Evolutionary conservation across 192 early-diverging fungal genomes (phyloP).

Genomic region (Thoreauomyces humboldtii): DNA sequence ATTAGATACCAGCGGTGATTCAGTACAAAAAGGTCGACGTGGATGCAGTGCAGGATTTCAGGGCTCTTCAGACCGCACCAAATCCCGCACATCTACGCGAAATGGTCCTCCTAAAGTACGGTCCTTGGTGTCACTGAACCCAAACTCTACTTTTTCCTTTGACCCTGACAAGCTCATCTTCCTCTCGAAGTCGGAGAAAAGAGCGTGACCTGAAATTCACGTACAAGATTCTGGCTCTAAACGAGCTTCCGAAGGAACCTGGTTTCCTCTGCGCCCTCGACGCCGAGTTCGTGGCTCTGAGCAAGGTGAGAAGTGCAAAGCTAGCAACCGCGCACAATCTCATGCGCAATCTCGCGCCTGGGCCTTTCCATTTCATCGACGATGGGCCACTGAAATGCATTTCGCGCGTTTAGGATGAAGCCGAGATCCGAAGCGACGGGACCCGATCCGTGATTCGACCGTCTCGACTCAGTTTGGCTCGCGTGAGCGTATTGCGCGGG

Average conservation of each 20-base stretch:
- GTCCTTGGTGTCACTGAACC: too few species aligned
- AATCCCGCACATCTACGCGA: slow-evolving; percentile 55
- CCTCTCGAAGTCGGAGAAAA: slow-evolving; percentile 31
- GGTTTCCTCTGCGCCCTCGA: slow-evolving; percentile 82
- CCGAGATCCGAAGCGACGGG: slow-evolving; percentile 90
- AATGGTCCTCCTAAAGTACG: slow-evolving; percentile 61
- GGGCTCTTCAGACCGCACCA: slow-evolving; percentile 35
- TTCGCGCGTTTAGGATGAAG: slow-evolving; percentile 78
- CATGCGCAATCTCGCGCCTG: too few species aligned
- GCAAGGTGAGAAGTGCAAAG: slow-evolving; percentile 38
- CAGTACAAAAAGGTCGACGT: slow-evolving; percentile 65
- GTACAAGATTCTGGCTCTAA: slow-evolving; percentile 48
- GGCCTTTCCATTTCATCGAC: too few species aligned
- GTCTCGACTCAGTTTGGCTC: slow-evolving; percentile 75
- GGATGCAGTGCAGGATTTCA: slow-evolving; percentile 47
- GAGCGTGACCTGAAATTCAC: slow-evolving; percentile 36
- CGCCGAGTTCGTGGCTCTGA: slow-evolving; percentile 91
- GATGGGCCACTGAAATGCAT: too few species aligned
- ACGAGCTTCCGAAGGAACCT: slow-evolving; percentile 60
- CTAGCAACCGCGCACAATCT: too few species aligned
- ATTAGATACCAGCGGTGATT: slow-evolving; percentile 56
- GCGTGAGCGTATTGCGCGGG: slow-evolving; percentile 88
- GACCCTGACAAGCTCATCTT: too few species aligned
- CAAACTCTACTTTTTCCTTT: too few species aligned
- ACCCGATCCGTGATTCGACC: slow-evolving; percentile 81